phyloP scores from a whole-genome alignment of 1,139 yeast species.

The Scheffersomyces stambukii region DNA sequence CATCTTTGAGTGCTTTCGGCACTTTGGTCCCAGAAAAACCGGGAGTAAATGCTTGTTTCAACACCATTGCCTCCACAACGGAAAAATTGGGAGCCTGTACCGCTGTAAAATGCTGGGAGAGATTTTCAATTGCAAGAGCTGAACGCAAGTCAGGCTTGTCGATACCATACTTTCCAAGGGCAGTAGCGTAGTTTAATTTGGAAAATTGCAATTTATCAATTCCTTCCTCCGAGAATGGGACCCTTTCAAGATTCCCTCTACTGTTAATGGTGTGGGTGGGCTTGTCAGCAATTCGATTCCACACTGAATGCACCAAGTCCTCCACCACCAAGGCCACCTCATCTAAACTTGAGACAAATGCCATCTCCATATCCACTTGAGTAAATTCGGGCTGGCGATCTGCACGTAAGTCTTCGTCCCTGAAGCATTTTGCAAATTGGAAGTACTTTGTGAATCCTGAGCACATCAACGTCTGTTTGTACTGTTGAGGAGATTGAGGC shows the following conservation, averaged over 20 bases:
- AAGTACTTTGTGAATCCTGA: slow-evolving; percentile 84
- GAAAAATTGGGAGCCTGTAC: slow-evolving; percentile 44
- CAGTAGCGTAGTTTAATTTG: slow-evolving; percentile 60
- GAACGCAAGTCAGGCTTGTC: slow-evolving; percentile 93
- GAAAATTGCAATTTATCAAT: slow-evolving; percentile 24
- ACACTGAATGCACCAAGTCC: slow-evolving; percentile 48
- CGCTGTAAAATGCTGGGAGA: slow-evolving; percentile 39
- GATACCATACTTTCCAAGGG: slow-evolving; percentile 73
- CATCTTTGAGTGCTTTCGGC: slow-evolving; percentile 34
- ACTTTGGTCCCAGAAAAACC: slow-evolving; percentile 16
- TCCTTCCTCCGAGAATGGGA: slow-evolving; percentile 16
- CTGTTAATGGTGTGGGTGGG: slow-evolving; percentile 33
- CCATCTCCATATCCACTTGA: slow-evolving; percentile 91
- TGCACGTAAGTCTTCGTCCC: slow-evolving; percentile 92
- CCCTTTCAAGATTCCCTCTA: slow-evolving; percentile 19
- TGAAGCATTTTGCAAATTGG: slow-evolving; percentile 88
- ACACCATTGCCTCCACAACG: slow-evolving; percentile 67
- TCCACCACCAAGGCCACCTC: slow-evolving; percentile 65
- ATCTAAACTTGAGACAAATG: slow-evolving; percentile 66
- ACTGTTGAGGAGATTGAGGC: slow-evolving; percentile 97
- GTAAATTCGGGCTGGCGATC: slow-evolving; percentile 98
- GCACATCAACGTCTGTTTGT: slow-evolving; percentile 90
- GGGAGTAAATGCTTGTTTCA: slow-evolving; percentile 45
- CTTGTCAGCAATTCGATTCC: slow-evolving; percentile 47
- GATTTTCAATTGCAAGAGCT: slow-evolving; percentile 43